Conservation (phyloP, 257 asterid genomes). For the Cruciata laevipes region DNA sequence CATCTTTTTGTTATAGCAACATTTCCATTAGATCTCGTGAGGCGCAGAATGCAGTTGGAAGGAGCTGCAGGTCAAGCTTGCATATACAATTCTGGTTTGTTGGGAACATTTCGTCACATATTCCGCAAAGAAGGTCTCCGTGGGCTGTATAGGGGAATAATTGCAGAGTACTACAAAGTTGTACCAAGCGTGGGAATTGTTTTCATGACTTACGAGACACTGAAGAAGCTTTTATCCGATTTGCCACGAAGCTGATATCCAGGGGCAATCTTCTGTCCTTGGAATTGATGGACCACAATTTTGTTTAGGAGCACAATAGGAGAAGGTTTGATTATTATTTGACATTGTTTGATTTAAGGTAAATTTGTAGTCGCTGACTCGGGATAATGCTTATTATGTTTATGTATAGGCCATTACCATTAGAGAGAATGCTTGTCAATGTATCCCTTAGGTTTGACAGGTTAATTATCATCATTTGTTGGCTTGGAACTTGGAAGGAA, state of each 20-base stretch:
- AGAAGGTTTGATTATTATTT: conserved; percentile 22
- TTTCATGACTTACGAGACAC: conserved; percentile 87
- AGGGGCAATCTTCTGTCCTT: not conserved
- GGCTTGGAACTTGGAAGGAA: not conserved
- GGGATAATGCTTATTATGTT: conserved; percentile 15
- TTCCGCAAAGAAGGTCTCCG: conserved; percentile 60
- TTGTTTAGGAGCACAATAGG: conserved; percentile 28
- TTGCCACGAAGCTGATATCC: conserved; percentile 35
- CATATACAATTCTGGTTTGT: conserved; percentile 65
- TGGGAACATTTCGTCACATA: conserved; percentile 65
- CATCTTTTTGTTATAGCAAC: conserved; percentile 45
- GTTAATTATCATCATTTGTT: conserved; percentile 16
- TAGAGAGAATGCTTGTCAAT: conserved; percentile 21
- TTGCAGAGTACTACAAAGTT: conserved; percentile 94
- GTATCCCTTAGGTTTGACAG: conserved; percentile 23
- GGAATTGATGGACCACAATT: conserved; percentile 15
- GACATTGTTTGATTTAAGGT: conserved; percentile 19
- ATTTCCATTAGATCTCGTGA: conserved; percentile 89
- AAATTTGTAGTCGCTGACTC: conserved; percentile 34
- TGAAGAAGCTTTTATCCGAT: conserved; percentile 69
- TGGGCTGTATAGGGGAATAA: conserved; percentile 87
- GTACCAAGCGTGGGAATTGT: conserved; percentile 91
- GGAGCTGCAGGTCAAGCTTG: conserved; percentile 88
- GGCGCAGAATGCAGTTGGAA: conserved; percentile 94
- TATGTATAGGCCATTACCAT: conserved; percentile 39